A percentile compares a stretch with the other conserved stretches of the same genome.
Evolutionary conservation across 441 rosid genomes (phyloP).

Genomic region (Melastoma candidum): DNA sequence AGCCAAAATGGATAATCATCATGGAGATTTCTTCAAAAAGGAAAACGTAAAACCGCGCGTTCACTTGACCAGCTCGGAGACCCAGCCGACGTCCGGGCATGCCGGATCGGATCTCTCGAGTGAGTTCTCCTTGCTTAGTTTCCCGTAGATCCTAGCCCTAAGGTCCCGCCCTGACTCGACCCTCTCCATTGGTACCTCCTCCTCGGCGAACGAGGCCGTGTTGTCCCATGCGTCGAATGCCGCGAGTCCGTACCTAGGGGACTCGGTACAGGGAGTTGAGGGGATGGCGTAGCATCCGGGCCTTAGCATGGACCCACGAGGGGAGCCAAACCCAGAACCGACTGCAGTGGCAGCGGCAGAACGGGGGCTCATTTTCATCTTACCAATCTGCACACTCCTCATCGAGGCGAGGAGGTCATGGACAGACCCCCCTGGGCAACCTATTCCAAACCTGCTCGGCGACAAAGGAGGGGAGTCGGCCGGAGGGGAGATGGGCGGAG

Average conservation of each 20-base stretch:
- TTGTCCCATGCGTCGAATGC: neutral
- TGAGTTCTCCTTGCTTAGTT: conserved; percentile 39
- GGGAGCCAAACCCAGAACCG: conserved; percentile 1
- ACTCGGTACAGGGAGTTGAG: conserved; percentile 1
- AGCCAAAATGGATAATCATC: too few species aligned
- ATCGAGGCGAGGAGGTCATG: conserved; percentile 10
- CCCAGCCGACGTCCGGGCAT: conserved; percentile 28
- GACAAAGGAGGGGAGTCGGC: conserved; percentile 13
- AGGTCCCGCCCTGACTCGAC: conserved; percentile 52
- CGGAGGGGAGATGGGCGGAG: conserved; percentile 12
- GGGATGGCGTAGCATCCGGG: neutral
- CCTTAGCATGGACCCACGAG: conserved; percentile 5
- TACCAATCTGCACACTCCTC: conserved; percentile 11
- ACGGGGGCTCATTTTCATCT: conserved; percentile 10
- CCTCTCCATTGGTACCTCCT: conserved; percentile 38
- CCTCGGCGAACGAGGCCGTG: conserved; percentile 7
- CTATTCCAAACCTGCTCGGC: conserved; percentile 1
- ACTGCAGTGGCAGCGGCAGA: neutral
- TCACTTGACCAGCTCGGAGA: conserved; percentile 27
- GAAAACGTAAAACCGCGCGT: neutral
- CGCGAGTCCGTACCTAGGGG: conserved; percentile 1
- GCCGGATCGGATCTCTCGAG: conserved; percentile 18
- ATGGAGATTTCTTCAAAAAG: too few species aligned
- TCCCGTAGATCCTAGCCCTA: conserved; percentile 38
- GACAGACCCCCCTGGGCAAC: neutral